Base-by-base conservation (phyloP, 352 stramenopile species). In the Pythium dissotocum region DNA sequence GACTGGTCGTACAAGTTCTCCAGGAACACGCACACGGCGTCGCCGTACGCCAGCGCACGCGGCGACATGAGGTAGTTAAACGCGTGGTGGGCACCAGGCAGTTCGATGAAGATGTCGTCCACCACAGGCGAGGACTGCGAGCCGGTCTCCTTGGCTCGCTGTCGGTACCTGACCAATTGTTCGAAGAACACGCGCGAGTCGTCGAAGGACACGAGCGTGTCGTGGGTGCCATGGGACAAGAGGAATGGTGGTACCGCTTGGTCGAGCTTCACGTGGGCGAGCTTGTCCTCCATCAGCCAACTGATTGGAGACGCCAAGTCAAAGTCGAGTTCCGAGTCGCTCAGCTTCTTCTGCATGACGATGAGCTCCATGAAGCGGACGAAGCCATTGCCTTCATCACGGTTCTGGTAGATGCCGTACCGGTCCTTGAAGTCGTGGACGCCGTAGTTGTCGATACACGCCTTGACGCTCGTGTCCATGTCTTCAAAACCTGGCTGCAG, bases 21-120 rank as follows among this genome's bases (percentile, higher is more conserved):
- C 4, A 94, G 75, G 72, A 89, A 94, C 13, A 73, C 78, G 44
- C 73, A 82, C 33, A 92, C 82, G 1, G 85, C 84, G 57, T 94
- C 82, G 2, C 81, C 79, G 61, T 89, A 84, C 2, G 85, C 85
- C 6, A 92, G 69, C 2, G 80, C 72, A 7, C 85, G 82, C 4
- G 84, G 85, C n/a, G 83, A 92, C 64, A 86, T 72, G 32, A 92
- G 68, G 68, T 84, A 88, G 71, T 92, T 91, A 73, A 94, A 94
- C 14, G 76, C 81, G 60, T 94, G 85, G 48, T 92, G 81, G 10
- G 82, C 78, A 2, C 77, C 76, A 0, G 84, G 82, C 7, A 94
- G 42, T 42, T 82, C 61, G 46, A 94, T 61, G 68, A 91, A 94
- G 16, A 90, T 66, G 54, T 94, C 85, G 16, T 70, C 57, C 18